Evolutionary conservation across 179 eudicot genomes (phyloP), one percentile per base, ranked within the genome.

Genomic region (Kewa caespitosa): DNA sequence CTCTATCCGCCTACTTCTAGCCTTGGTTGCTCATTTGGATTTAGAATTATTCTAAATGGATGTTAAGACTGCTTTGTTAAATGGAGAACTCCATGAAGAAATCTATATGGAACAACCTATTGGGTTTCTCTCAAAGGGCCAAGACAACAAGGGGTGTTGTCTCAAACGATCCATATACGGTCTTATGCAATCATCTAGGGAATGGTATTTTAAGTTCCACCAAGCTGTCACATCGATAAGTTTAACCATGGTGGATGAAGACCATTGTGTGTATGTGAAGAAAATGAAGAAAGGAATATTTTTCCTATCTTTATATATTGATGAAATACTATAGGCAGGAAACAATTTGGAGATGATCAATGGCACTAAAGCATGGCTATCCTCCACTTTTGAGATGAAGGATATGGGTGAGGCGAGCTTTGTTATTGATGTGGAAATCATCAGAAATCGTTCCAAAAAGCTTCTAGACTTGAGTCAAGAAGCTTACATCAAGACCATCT

Each of bases 361-460:
- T 61, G 38, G 37, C 37, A 61, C 37, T 8, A 61, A 61, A 22
- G 2, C 2, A 8, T 32, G 66, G 66, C 38, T 61, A 22, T 61
- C 66, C 6, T 61, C 37, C 3, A 42, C 69, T 20, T 63, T 74
- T 74, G 59, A 74, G 69, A 74, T 63, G 70, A 74, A 74, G 46
- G 46, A 74, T 14, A 69, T 59, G 28, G 77, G 77, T 43, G 28
- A 63, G 23, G 41, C 46, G 11, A 36, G n/a, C 28, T 62, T 34
- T 60, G 52, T 73, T 7, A n/a, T 60, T 1, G 18, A 38, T 15
- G 70, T 63, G 25, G 67, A 74, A 54, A 74, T 74, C n/a, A 30
- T 23, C 8, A 63, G 46, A 64, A 38, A 64, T 46, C 25, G 33
- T 31, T 74, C 77, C 0, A 63, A 74, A 37, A 74, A 30, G 37